Evolutionary conservation across 2,329 filamentous ascomycete species (phyloP).

Genomic region (Colletotrichum sp.): DNA sequence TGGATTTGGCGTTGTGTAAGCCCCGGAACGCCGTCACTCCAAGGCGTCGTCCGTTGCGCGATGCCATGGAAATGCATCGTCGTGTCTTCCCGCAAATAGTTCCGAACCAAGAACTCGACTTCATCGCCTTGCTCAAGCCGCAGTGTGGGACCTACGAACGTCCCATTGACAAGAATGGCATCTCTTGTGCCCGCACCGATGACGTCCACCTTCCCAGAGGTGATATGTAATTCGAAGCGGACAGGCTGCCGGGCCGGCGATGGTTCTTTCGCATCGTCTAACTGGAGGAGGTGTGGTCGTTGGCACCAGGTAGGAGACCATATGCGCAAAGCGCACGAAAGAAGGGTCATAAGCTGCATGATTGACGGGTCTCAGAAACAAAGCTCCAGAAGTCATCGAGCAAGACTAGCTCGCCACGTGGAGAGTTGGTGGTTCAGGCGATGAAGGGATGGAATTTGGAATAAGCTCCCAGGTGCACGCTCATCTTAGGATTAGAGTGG

Average conservation of each 20-base stretch:
- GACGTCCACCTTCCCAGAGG: background rate
- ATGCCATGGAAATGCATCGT: constrained; percentile 33
- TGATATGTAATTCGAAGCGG: background rate
- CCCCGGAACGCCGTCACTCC: constrained; percentile 51
- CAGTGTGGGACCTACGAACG: constrained; percentile 18
- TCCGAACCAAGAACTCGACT: constrained; percentile 26
- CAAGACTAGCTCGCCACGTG: background rate
- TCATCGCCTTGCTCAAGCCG: constrained; percentile 21
- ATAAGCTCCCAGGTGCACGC: background rate
- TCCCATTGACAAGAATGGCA: constrained; percentile 10
- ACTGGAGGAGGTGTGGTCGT: background rate
- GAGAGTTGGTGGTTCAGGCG: background rate
- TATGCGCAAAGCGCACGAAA: background rate
- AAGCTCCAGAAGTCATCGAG: background rate
- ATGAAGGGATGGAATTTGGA: background rate
- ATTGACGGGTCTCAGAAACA: background rate
- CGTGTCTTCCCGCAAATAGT: constrained; percentile 31
- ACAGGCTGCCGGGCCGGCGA: background rate
- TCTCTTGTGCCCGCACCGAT: background rate
- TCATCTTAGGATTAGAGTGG: background rate
- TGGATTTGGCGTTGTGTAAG: constrained; percentile 45
- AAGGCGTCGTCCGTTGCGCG: constrained; percentile 31
- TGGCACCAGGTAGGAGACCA: background rate
- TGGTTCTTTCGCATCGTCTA: accelerated
- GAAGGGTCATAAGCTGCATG: background rate